phyloP scores from a whole-genome alignment of 1,284 basidiomycete genomes.

The Fistulina hepatica region DNA sequence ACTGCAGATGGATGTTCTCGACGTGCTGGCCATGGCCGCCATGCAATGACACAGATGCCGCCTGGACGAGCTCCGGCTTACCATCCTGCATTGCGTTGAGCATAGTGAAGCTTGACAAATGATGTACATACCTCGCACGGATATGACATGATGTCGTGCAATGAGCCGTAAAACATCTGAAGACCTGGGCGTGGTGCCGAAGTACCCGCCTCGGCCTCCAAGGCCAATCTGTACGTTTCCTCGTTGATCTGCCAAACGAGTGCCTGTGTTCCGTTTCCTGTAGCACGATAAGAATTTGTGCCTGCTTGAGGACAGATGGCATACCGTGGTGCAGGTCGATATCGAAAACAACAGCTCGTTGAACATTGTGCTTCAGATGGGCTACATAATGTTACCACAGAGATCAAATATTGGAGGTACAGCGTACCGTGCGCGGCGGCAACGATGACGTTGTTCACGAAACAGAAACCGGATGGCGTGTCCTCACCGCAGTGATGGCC shows the following conservation, averaged over 20 bases:
- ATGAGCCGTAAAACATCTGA: conserved; percentile 76
- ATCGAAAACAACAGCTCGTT: conserved; percentile 80
- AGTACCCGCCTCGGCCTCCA: conserved; percentile 38
- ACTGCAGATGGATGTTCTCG: conserved; percentile 82
- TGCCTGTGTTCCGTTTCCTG: conserved; percentile 89
- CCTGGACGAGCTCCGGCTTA: conserved; percentile 66
- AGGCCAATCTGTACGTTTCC: conserved; percentile 60
- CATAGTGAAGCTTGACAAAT: background rate
- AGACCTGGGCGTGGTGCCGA: conserved; percentile 37
- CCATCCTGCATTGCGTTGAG: conserved; percentile 51
- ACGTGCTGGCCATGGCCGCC: conserved; percentile 85
- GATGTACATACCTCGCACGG: conserved; percentile 68
- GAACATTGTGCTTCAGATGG: conserved; percentile 69
- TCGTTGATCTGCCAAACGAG: conserved; percentile 90
- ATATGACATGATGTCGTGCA: conserved; percentile 87
- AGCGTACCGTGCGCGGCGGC: conserved; percentile 77
- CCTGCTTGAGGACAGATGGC: conserved; percentile 8
- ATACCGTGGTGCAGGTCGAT: conserved; percentile 88
- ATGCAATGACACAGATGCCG: conserved; percentile 73
- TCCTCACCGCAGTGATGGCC: conserved; percentile 90
- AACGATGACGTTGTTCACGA: conserved; percentile 88
- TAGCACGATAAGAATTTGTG: background rate
- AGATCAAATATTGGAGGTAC: background rate
- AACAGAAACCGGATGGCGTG: conserved; percentile 85
- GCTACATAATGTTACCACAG: conserved; percentile 33